Percentiles rank a stretch among this genome's conserved stretches.
phyloP scores from a whole-genome alignment of 768 basidiomycete species.

The Trametes maxima region DNA sequence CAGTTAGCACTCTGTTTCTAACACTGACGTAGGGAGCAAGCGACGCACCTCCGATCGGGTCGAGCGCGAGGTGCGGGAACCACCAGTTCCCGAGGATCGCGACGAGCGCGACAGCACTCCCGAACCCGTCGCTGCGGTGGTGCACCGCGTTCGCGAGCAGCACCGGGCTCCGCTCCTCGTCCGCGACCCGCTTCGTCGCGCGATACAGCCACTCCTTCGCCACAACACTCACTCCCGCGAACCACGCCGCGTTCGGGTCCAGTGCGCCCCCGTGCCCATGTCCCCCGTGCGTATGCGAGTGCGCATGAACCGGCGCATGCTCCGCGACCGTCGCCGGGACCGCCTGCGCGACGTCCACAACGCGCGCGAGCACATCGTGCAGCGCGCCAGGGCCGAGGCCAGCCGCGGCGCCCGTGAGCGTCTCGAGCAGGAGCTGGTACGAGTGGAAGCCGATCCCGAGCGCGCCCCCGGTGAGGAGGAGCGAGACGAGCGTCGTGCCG shows the following conservation, averaged over 20 bases:
- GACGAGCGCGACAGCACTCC: conserved; percentile 85
- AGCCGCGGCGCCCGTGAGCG: conserved; percentile 66
- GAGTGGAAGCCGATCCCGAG: conserved; percentile 90
- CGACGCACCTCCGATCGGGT: conserved; percentile 85
- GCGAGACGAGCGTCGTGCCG: conserved; percentile 87
- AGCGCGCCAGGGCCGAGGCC: conserved; percentile 64
- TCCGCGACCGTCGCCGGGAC: conserved; percentile 43
- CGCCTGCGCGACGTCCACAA: conserved; percentile 57
- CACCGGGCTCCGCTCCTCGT: conserved; percentile 89
- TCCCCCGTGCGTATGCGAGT: conserved; percentile 52
- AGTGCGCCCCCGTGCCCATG: conserved; percentile 52
- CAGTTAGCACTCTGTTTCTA: not conserved
- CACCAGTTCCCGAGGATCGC: conserved; percentile 91
- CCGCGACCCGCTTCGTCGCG: conserved; percentile 85
- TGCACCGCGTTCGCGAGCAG: conserved; percentile 95
- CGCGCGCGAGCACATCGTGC: conserved; percentile 61
- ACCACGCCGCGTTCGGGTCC: conserved; percentile 97
- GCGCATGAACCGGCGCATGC: conserved; percentile 34
- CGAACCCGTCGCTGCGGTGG: conserved; percentile 96
- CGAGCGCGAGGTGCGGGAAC: conserved; percentile 84
- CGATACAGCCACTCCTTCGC: conserved; percentile 94
- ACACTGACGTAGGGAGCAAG: not conserved
- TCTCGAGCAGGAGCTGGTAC: conserved; percentile 76
- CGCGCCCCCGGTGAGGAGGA: conserved; percentile 84
- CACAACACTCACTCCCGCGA: conserved; percentile 79